A percentile compares a stretch with the other conserved stretches of the same genome.
Conservation (phyloP, 2,329 filamentous ascomycete genomes). For the Fusarium marasasianum region DNA sequence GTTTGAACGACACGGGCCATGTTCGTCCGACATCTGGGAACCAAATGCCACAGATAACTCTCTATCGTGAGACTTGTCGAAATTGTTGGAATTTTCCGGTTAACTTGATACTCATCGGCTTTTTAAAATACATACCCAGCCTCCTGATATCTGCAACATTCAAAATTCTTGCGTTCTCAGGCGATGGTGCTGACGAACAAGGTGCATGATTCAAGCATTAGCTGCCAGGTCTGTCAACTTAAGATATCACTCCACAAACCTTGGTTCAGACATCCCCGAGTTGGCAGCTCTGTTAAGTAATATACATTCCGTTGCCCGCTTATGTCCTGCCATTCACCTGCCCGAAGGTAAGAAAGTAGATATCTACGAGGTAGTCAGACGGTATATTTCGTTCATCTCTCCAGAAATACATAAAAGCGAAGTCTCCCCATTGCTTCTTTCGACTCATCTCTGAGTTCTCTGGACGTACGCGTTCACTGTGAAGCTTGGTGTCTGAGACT, state of each 20-base stretch:
- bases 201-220: not conserved
- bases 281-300: not conserved
- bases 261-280: not conserved
- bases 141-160: too few species aligned
- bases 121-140: too few species aligned
- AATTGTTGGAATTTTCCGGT: too few species aligned
- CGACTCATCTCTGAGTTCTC: not conserved
- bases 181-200: not conserved
- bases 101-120: not conserved
- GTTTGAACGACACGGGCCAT: not conserved
- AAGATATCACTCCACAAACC: not conserved
- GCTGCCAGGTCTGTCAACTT: not conserved
- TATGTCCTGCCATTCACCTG: not conserved
- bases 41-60: not conserved
- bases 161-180: not conserved
- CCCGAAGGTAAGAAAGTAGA: not conserved
- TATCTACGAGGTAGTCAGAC: not conserved
- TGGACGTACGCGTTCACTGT: not conserved
- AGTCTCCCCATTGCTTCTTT: not conserved
- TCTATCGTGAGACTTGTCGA: not conserved
- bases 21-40: not conserved
- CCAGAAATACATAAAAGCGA: too few species aligned
- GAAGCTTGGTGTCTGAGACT: not conserved
- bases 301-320: not conserved
- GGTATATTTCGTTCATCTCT: not conserved